Evolutionary conservation across 768 basidiomycete genomes (phyloP), one percentile per base, ranked within the genome.

Genomic region (Boletus sensibilis): DNA sequence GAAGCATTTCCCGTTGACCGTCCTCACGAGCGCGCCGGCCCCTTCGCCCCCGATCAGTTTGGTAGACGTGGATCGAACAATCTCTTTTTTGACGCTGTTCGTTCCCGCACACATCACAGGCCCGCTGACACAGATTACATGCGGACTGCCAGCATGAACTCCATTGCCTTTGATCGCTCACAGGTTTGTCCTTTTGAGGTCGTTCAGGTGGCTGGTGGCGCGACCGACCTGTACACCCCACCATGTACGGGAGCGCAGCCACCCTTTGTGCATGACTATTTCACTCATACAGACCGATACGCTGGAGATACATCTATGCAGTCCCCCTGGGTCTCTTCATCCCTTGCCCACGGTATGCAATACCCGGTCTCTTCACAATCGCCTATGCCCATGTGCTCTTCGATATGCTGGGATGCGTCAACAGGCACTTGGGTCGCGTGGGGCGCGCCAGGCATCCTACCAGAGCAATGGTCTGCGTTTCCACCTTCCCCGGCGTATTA

Each of bases 1-100:
- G 50, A 65, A 37, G 21, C 50, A 10, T 43, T 56, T 42, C 29
- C 62, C 11, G 31, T 46, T 20, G 64, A 68, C 47, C 58, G 57
- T 40, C 53, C 57, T 21, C 46, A 60, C 53, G 58, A 55, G 37
- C 50, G 62, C 42, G n/a, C 46, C 41, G 52, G 56, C 25, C n/a
- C 55, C 18, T 53, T 57, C 16, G 10, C 42, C 47, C 18, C 59
- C 38, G 66, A 62, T 62, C 70, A 70, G 40, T 61, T 60, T 50
- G 70, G 69, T 39, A 69, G 74, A 41, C 74, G 69, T 37, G 67
- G 63, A 42, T 72, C 73, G 45, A 76, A 75, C 57, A 71, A 74
- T 50, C 59, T 75, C 16, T 64, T 74, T 51, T 78, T 77, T 58
- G 78, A 76, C 69, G 69, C 74, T 40, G 65, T 73, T 47, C 64